phyloP scores from a whole-genome alignment of 2,329 filamentous ascomycete genomes.

The Gremmenia infestans region DNA sequence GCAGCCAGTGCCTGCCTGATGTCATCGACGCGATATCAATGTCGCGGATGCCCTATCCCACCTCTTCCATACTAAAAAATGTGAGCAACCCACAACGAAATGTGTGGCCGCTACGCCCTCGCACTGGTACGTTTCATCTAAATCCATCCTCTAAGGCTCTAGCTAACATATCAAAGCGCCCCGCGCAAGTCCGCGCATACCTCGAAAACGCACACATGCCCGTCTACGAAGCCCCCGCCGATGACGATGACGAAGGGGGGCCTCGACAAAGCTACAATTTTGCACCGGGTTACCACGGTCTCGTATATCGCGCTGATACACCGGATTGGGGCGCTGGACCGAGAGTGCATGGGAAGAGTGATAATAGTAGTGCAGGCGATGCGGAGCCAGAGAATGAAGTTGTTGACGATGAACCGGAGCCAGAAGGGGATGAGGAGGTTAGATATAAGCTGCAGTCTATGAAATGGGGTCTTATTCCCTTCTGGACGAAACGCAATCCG shows the following conservation, averaged over 20 bases:
- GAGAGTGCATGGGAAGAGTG: conserved; percentile 15
- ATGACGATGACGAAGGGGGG: conserved; percentile 54
- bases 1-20: not conserved
- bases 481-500: conserved; percentile 82
- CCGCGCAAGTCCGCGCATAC: conserved; percentile 68
- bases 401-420: conserved; percentile 16
- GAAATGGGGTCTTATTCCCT: conserved; percentile 94
- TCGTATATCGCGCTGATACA: conserved; percentile 77
- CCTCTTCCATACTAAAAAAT: not conserved
- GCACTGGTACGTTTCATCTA: conserved; percentile 21
- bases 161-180: conserved; percentile 49
- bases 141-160: not conserved
- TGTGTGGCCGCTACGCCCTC: conserved; percentile 32
- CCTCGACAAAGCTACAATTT: conserved; percentile 85
- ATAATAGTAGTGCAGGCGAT: conserved; percentile 13
- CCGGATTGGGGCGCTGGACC: conserved; percentile 54
- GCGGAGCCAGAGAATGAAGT: conserved; percentile 20
- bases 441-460: conserved; percentile 84
- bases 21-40: conserved; percentile 6
- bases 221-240: conserved; percentile 60
- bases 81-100: conserved; percentile 12
- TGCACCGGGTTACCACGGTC: conserved; percentile 77
- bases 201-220: conserved; percentile 71
- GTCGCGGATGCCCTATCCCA: conserved; percentile 1
- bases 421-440: conserved; percentile 29